Percentiles rank a stretch among this genome's conserved stretches.
phyloP scores from a whole-genome alignment of 2,329 filamentous ascomycete genomes.

The Metarhizium album region DNA sequence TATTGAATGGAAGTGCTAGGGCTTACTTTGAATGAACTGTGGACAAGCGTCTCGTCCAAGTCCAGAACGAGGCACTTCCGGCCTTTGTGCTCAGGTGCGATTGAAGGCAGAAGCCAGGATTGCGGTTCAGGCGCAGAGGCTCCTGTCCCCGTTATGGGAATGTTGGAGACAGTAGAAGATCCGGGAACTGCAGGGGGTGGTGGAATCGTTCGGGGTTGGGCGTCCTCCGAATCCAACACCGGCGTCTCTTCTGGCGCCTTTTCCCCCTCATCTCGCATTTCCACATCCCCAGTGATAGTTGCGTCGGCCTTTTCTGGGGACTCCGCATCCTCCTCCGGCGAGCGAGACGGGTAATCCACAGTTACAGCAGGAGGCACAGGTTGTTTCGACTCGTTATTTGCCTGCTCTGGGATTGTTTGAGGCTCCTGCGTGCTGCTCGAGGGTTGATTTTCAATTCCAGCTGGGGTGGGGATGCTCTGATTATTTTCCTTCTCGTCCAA shows the following conservation, averaged over 20 bases:
- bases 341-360: conserved; percentile 31
- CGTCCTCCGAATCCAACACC: conserved; percentile 25
- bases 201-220: conserved; percentile 22
- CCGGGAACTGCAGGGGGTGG: conserved; percentile 26
- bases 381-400: conserved; percentile 38
- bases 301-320: conserved; percentile 22
- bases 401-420: conserved; percentile 28
- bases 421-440: conserved; percentile 37
- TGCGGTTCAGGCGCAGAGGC: conserved; percentile 31
- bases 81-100: conserved; percentile 68
- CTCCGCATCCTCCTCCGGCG: conserved; percentile 14
- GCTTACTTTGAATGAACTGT: conserved; percentile 87
- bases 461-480: conserved; percentile 22
- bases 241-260: conserved; percentile 37
- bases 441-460: conserved; percentile 32
- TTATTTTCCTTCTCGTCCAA: conserved; percentile 40
- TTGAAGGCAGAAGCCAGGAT: conserved; percentile 71
- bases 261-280: conserved; percentile 54
- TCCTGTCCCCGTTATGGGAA: conserved; percentile 29
- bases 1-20: background rate
- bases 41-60: conserved; percentile 90
- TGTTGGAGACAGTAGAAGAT: conserved; percentile 29
- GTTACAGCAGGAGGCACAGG: conserved; percentile 24
- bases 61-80: conserved; percentile 93
- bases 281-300: conserved; percentile 48